Percentiles rank a stretch among this genome's conserved stretches.
phyloP scores from a whole-genome alignment of 768 basidiomycete species.

The Hygrocybe punicea region DNA sequence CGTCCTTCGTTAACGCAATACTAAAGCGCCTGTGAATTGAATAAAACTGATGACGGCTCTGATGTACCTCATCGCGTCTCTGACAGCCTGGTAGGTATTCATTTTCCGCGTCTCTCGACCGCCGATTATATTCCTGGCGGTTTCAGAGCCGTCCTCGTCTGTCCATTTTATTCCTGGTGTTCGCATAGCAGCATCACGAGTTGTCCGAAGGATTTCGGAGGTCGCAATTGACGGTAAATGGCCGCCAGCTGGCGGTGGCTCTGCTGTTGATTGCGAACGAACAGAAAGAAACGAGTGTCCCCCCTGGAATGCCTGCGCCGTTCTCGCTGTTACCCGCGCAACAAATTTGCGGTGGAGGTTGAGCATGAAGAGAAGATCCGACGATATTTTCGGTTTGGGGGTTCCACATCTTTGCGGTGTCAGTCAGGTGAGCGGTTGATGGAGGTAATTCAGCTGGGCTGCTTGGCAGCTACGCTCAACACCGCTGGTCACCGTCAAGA shows the following conservation, averaged over 20 bases:
- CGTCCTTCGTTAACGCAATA: slow-evolving; percentile 80
- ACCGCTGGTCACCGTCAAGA: slow-evolving; percentile 29
- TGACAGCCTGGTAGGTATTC: slow-evolving; percentile 91
- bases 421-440: neutral
- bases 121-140: slow-evolving; percentile 50
- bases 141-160: slow-evolving; percentile 51
- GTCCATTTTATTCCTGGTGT: slow-evolving; percentile 72
- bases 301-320: too few relatives aligned
- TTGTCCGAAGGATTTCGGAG: slow-evolving; percentile 59
- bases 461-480: neutral
- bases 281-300: slow-evolving; percentile 2
- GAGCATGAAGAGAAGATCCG: neutral
- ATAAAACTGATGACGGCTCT: neutral
- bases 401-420: neutral
- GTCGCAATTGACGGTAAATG: slow-evolving; percentile 70
- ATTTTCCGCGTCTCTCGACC: slow-evolving; percentile 90
- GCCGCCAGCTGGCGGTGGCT: slow-evolving; percentile 77
- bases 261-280: slow-evolving; percentile 54
- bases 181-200: slow-evolving; percentile 66
- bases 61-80: slow-evolving; percentile 80
- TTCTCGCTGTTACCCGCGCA: neutral
- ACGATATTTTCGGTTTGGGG: too few relatives aligned
- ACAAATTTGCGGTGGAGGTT: neutral
- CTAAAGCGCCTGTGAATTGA: slow-evolving; percentile 35
- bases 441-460: neutral